These are phyloP conservation scores for Priceomyces castillae DNA, from an alignment of 805 yeast genomes.

Conservation along the genomic window DNA sequence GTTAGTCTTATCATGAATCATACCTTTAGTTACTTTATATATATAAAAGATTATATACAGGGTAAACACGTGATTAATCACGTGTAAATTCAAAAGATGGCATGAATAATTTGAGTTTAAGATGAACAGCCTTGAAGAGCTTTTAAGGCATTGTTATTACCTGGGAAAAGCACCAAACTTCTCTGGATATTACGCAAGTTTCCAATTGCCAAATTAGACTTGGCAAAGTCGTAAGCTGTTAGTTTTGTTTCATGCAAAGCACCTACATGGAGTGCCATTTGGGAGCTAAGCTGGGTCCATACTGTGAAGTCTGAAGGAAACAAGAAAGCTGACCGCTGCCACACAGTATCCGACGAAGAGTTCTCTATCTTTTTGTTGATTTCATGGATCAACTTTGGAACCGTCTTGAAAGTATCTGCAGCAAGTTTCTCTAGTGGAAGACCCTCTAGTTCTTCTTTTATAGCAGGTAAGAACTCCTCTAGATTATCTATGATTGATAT, in stretches of 20 bases:
- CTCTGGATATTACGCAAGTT: conserved; percentile 59
- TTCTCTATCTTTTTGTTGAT: conserved; percentile 43
- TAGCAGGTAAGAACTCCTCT: conserved; percentile 58
- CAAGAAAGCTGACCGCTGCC: conserved; percentile 71
- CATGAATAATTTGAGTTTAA: background rate
- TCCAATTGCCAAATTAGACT: conserved; percentile 48
- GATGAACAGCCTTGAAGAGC: conserved; percentile 9
- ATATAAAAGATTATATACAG: no score
- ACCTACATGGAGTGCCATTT: conserved; percentile 60
- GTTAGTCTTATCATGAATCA: conserved; percentile 3
- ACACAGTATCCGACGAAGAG: conserved; percentile 25
- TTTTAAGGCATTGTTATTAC: conserved; percentile 11
- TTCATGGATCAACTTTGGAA: conserved; percentile 58
- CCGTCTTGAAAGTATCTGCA: conserved; percentile 50
- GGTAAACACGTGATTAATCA: no score
- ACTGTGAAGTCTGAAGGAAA: conserved; percentile 68
- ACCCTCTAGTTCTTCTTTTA: conserved; percentile 60
- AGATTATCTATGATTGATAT: conserved; percentile 64
- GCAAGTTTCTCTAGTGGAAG: conserved; percentile 47
- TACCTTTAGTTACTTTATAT: background rate
- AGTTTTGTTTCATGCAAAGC: conserved; percentile 47
- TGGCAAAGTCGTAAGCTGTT: conserved; percentile 50
- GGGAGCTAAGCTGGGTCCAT: conserved; percentile 65
- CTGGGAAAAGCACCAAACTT: conserved; percentile 63
- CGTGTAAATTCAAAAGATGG: no score